Percentiles rank a stretch among this genome's conserved stretches.
phyloP scores from a whole-genome alignment of 805 yeast species.

The Lipomyces orientalis region DNA sequence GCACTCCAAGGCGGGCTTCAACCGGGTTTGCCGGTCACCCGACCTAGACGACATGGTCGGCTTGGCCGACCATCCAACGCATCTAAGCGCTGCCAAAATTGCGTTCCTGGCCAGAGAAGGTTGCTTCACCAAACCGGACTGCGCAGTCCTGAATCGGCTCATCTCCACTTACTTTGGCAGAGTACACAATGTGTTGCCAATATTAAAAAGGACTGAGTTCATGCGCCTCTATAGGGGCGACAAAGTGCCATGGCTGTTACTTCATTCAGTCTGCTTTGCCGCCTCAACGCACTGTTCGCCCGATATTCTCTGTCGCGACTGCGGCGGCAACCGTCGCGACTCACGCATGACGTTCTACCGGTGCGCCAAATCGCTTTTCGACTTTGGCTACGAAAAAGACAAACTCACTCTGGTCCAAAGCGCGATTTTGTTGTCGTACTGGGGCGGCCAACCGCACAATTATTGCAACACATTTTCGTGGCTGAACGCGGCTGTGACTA shows the following conservation, averaged over 20 bases:
- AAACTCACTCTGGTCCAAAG: slow-evolving; percentile 6
- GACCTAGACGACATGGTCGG: no score
- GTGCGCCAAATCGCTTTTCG: slow-evolving; percentile 16
- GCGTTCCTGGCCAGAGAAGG: no score
- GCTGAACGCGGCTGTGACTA: slow-evolving; percentile 17
- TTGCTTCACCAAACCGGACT: no score
- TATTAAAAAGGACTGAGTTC: slow-evolving; percentile 17
- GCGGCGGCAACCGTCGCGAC: slow-evolving; percentile 1
- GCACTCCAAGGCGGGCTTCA: no score
- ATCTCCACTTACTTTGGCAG: no score
- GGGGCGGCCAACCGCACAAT: slow-evolving; percentile 16
- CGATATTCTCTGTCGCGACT: background rate
- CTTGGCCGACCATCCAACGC: no score
- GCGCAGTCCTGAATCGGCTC: no score
- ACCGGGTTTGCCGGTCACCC: no score
- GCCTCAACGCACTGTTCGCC: slow-evolving; percentile 16
- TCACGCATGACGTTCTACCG: slow-evolving; percentile 15
- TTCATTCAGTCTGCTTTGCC: slow-evolving; percentile 25
- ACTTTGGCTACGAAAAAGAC: slow-evolving; percentile 13
- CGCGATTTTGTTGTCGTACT: slow-evolving; percentile 16
- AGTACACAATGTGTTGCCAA: slow-evolving; percentile 19
- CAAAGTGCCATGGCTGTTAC: slow-evolving; percentile 20
- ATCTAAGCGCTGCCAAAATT: no score
- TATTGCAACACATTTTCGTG: slow-evolving; percentile 13
- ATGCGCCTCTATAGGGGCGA: slow-evolving; percentile 3